Base-by-base conservation (phyloP, 805 yeast species). In the Sungouiella thailandica region DNA sequence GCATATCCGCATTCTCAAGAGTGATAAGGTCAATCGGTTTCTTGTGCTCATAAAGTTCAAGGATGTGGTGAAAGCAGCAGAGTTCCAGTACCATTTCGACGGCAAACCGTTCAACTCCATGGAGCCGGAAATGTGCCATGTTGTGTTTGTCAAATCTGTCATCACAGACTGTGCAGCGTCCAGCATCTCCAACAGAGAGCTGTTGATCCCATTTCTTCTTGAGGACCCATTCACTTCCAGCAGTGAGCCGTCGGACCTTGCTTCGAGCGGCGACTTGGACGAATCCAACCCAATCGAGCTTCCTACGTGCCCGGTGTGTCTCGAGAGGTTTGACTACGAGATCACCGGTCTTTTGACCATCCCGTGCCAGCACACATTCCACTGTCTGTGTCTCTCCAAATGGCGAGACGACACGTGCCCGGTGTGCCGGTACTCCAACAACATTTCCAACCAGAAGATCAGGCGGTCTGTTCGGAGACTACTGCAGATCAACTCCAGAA, bases 321-420 rank as follows among this genome's bases (percentile, higher is more conserved):
- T 88, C 12, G 97, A 88, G 48, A 65, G 94, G 39, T 79, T 88
- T 81, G 97, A 88, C 52, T 68, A 88, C 1, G 75, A 74, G 15
- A 65, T 83, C 4, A 78, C 95, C 0, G 97, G 97, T 0, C 64
- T 88, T 8, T 60, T 87, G 5, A 89, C 96, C 0, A 88, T 85
- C 22, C 88, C 93, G 2, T 89, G 96, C 43, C 96, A 86, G 53
- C 97, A 88, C 53, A 85, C 96, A 0, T 88, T 86, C 57, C 96
- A 88, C 55, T 88, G 95, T 46, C 83, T 76, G 46, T 89, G 96
- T 53, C 65, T 88, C 32, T 78, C 86, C 29, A 83, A 81, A 56
- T 88, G 96, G 96, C 76, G 75, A 36, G 95, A 87, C 52, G 93
- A 86, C 39, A 76, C 84, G 17, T 88, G 97, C 53, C 96, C 96